These are phyloP conservation scores for Penicillium carneum DNA, from an alignment of 2,329 filamentous ascomycete genomes.

Conservation along the genomic window DNA sequence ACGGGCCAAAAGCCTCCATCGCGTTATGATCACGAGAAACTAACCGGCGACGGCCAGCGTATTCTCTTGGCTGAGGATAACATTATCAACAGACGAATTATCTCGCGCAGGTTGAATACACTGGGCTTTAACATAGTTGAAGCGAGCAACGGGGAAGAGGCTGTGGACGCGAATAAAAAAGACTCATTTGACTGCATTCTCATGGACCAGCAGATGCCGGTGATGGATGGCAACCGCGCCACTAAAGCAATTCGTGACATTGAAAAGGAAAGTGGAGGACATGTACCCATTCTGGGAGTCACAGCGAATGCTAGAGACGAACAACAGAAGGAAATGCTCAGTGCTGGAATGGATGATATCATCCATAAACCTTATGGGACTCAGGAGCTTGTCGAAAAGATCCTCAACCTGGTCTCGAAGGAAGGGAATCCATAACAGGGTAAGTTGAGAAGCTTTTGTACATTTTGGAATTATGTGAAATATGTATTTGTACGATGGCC, in stretches of 20 bases:
- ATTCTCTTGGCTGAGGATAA: constrained; percentile 57
- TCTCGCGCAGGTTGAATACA: constrained; percentile 47
- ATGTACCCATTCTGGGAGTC: constrained; percentile 47
- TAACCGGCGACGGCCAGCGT: constrained; percentile 13
- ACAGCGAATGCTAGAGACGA: constrained; percentile 79
- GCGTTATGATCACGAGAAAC: background rate
- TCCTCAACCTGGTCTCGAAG: constrained; percentile 60
- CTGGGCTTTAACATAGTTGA: constrained; percentile 47
- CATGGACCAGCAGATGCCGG: constrained; percentile 84
- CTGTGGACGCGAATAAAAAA: constrained; percentile 51
- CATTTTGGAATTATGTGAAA: background rate
- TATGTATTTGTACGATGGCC: background rate
- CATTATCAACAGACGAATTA: constrained; percentile 52
- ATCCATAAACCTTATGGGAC: constrained; percentile 83
- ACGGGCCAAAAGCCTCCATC: background rate
- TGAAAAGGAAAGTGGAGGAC: constrained; percentile 61
- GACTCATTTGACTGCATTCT: constrained; percentile 67
- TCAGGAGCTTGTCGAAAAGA: constrained; percentile 72
- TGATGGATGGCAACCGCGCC: constrained; percentile 82
- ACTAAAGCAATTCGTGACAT: constrained; percentile 72
- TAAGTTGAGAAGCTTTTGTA: background rate
- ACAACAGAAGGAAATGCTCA: constrained; percentile 74
- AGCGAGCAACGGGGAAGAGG: constrained; percentile 53
- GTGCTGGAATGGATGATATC: constrained; percentile 77
- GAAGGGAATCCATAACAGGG: background rate